A percentile compares a stretch with the other conserved stretches of the same genome.
Conservation (phyloP, 1,284 basidiomycete species). For the Trichosporon ovoides region DNA sequence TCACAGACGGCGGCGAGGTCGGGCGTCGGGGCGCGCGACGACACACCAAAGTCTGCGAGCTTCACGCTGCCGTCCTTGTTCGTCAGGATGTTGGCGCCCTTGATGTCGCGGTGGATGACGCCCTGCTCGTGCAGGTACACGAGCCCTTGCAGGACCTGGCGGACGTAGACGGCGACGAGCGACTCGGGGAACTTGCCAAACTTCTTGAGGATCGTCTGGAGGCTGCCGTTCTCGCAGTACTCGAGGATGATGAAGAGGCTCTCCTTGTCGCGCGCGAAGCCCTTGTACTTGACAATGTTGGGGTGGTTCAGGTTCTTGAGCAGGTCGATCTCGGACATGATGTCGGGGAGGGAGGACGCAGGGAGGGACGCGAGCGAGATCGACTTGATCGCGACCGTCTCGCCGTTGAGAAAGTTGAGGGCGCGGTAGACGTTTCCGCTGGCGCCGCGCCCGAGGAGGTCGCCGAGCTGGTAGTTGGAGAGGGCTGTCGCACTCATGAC, state of each 20-base stretch:
- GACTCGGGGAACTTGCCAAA: constrained; percentile 98
- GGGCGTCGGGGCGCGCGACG: constrained; percentile 52
- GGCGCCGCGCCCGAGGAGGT: constrained; percentile 88
- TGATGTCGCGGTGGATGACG: constrained; percentile 98
- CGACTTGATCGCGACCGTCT: constrained; percentile 93
- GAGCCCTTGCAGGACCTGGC: constrained; percentile 80
- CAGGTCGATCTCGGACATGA: constrained; percentile 94
- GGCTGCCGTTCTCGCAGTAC: constrained; percentile 93
- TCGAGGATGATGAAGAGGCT: constrained; percentile 95
- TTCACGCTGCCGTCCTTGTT: constrained; percentile 97
- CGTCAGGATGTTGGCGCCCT: constrained; percentile 95
- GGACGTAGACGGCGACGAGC: constrained; percentile 92
- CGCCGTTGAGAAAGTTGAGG: constrained; percentile 93
- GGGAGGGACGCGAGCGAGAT: constrained; percentile 90
- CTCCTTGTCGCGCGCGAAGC: constrained; percentile 90
- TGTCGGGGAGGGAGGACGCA: constrained; percentile 85
- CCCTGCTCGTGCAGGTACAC: constrained; percentile 88
- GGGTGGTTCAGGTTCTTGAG: constrained; percentile 89
- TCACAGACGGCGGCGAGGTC: constrained; percentile 17
- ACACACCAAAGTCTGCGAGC: constrained; percentile 90
- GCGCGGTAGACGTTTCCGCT: constrained; percentile 90
- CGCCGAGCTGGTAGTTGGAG: constrained; percentile 75
- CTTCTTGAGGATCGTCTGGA: constrained; percentile 89
- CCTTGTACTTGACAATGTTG: constrained; percentile 97
- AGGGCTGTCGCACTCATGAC: constrained; percentile 26